Conservation (phyloP, 108 stramenopile species). For the Parietichytrium sp. region DNA sequence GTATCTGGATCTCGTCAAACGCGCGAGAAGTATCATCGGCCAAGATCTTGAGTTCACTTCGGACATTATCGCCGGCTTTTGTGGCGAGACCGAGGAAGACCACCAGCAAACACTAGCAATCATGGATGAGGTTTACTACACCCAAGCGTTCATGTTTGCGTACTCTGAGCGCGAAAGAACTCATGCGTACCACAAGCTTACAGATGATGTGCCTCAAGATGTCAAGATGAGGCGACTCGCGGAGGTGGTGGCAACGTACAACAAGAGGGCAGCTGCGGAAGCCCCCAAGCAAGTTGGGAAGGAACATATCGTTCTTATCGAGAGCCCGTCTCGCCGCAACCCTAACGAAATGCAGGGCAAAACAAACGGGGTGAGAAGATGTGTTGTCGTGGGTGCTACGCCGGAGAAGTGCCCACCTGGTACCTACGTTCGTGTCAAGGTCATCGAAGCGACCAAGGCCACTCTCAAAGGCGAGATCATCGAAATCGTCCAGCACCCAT, state of each 20-base stretch:
- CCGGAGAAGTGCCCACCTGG: not conserved
- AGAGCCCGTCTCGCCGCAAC: slow-evolving; percentile 43
- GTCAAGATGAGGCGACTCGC: slow-evolving; percentile 79
- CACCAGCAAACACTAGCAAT: slow-evolving; percentile 83
- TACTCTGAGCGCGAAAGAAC: slow-evolving; percentile 91
- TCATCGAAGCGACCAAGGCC: not conserved
- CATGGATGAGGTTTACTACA: slow-evolving; percentile 80
- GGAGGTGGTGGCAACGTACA: slow-evolving; percentile 53
- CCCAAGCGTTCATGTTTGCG: slow-evolving; percentile 96
- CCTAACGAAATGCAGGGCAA: not conserved
- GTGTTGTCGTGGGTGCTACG: not conserved
- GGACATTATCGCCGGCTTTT: slow-evolving; percentile 97
- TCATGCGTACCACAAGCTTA: slow-evolving; percentile 81
- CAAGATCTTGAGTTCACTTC: slow-evolving; percentile 74
- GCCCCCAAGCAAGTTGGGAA: not conserved
- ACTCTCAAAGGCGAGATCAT: not conserved
- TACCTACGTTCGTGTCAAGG: not conserved
- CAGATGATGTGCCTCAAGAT: slow-evolving; percentile 88
- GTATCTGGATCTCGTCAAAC: slow-evolving; percentile 77
- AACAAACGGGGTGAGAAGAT: not conserved
- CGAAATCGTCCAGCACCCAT: no score
- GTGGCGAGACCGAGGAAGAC: slow-evolving; percentile 93
- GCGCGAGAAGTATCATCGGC: slow-evolving; percentile 68
- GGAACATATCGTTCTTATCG: slow-evolving; percentile 52
- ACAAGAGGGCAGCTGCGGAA: not conserved